Evolutionary conservation across 768 basidiomycete genomes (phyloP).

Genomic region (Lactarius indigo): DNA sequence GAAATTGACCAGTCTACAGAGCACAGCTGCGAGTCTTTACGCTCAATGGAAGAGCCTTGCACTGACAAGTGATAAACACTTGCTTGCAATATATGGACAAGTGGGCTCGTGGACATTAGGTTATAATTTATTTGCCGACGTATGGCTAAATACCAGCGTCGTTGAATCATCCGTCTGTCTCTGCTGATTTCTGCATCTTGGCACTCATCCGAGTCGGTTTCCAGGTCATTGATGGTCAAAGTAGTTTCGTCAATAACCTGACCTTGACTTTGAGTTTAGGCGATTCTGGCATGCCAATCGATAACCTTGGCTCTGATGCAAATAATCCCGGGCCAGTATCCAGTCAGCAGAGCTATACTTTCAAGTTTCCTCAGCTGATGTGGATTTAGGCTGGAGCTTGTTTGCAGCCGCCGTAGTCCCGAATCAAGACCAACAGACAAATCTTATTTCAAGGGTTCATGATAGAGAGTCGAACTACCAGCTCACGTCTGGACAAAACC

Average conservation of each 20-base stretch:
- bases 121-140: conserved; percentile 64
- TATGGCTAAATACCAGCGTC: conserved; percentile 49
- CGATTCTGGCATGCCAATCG: conserved; percentile 15
- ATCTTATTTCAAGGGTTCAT: conserved; percentile 12
- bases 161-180: conserved; percentile 34
- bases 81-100: conserved; percentile 6
- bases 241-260: conserved; percentile 6
- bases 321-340: not conserved
- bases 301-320: not conserved
- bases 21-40: not conserved
- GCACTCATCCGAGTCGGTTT: not conserved
- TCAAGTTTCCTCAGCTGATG: not conserved
- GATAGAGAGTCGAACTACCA: not conserved
- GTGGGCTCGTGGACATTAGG: conserved; percentile 49
- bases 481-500: no score
- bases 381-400: conserved; percentile 3
- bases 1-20: conserved; percentile 2
- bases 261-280: not conserved
- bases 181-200: not conserved
- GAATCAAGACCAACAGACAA: not conserved
- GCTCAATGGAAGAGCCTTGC: conserved; percentile 17
- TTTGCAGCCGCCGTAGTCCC: conserved; percentile 13
- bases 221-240: conserved; percentile 15
- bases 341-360: not conserved
- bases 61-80: conserved; percentile 5